Evolutionary conservation across 23 red algal genomes (phyloP).

Genomic region (Porphyridium purpureum): DNA sequence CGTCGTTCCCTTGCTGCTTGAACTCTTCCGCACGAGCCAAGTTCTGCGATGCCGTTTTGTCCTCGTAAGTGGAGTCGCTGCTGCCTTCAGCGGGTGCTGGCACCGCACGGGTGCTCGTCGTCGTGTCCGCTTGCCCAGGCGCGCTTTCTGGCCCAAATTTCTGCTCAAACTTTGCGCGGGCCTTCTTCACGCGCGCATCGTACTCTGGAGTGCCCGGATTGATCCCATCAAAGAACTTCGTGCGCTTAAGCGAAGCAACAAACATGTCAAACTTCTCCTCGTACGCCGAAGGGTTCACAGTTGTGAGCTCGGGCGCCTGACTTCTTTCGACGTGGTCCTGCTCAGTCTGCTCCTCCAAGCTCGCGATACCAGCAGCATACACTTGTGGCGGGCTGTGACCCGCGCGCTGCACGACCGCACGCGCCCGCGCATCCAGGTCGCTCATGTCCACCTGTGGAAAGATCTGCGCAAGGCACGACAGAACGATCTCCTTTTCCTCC

Average conservation of each 20-base stretch:
- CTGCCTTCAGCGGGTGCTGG: not conserved
- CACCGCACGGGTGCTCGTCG: not conserved
- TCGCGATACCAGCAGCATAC: not conserved
- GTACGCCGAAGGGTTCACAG: not conserved
- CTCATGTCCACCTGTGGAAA: not conserved
- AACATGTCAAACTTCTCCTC: conserved; percentile 26
- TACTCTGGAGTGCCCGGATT: conserved; percentile 32
- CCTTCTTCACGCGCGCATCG: conserved; percentile 29
- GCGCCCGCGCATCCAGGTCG: not conserved
- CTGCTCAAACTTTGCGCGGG: conserved; percentile 37
- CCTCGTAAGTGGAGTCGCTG: not conserved
- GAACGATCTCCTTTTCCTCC: not conserved
- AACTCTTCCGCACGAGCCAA: conserved; percentile 15
- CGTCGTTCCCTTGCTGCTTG: conserved; percentile 41
- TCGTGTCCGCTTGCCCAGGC: not conserved
- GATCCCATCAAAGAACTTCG: conserved; percentile 49
- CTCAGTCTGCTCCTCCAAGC: not conserved
- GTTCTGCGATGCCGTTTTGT: not conserved
- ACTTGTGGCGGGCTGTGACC: not conserved
- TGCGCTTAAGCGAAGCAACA: conserved; percentile 26
- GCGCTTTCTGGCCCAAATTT: conserved; percentile 14
- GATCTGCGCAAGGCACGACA: not conserved
- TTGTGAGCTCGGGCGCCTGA: not conserved
- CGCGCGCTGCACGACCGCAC: not conserved
- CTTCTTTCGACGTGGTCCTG: not conserved